Base-by-base conservation (phyloP, 1,284 basidiomycete species). In the Heliocybe sulcata region DNA sequence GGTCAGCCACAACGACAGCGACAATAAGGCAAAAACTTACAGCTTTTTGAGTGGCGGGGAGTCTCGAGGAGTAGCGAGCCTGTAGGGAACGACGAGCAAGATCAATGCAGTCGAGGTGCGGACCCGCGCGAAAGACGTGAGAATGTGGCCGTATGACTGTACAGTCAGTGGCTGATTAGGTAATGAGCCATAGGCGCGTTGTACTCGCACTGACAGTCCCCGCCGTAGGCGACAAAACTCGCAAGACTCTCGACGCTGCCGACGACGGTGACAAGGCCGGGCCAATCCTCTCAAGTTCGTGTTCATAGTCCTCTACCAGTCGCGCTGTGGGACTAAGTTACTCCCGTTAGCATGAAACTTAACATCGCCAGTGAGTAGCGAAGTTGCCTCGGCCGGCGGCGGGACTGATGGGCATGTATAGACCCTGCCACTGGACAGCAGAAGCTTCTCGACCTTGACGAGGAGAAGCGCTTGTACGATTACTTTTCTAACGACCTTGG, bases 341-440 rank as follows among this genome's bases (percentile, higher is more conserved):
- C 14, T 49, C 42, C 57, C 45, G 52, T 14, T 53, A 79, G 73
- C 71, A 95, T 96, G 94, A 97, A 97, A 86, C 78, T 97, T 76
- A 97, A 96, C 83, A 91, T 98, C 74, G 91, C 94, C 74, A 95
- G 92, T 92, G 71, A 76, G 85, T 77, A 31, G 12, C 12, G 29
- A 31, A 31, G 6, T 52, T 27, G 25, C 45, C 49, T 33, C 52
- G 49, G 29, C 6, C 29, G 29, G 29, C 45, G 45, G 3, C 26
- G 48, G 45, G 22, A 16, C 27, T 54, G 22, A 53, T 14, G 50
- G 51, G 57, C 55, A 54, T 62, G 54, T 61, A 51, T 66, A 90
- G 87, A 93, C 81, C 90, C 90, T 73, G 92, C 93, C 65, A 98
- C 95, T 62, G 95, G 94, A 74, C 88, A 90, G 68, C 96, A 98